Percentiles rank a stretch among this genome's conserved stretches.
phyloP scores from a whole-genome alignment of 83 land plant genomes.

The Diphasiastrum complanatum region DNA sequence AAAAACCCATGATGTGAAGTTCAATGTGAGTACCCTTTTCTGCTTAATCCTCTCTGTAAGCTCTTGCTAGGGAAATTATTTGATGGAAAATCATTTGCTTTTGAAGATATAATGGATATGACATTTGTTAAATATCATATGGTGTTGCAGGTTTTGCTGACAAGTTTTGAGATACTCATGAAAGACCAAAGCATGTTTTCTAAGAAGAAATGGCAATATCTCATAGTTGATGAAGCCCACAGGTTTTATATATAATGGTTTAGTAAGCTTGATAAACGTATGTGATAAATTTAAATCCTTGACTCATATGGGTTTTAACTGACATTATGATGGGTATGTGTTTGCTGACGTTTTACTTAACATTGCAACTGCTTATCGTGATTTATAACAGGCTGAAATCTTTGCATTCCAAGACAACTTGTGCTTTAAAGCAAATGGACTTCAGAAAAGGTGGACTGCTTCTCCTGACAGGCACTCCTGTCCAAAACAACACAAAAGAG shows the following conservation, averaged over 20 bases:
- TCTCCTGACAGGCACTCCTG: constrained; percentile 33
- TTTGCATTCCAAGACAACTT: constrained; percentile 25
- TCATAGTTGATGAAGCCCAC: constrained; percentile 36
- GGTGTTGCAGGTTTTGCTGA: constrained; percentile 24
- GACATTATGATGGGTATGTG: no score
- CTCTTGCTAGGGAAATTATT: not conserved
- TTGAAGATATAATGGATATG: not conserved
- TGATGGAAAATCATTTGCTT: not conserved
- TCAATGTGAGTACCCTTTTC: constrained; percentile 14
- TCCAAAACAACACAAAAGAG: constrained; percentile 38
- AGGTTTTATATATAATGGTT: constrained; percentile 1
- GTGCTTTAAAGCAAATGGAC: constrained; percentile 18
- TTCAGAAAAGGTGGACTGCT: constrained; percentile 31
- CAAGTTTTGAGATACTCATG: constrained; percentile 35
- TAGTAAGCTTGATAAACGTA: not conserved
- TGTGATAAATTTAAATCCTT: not conserved
- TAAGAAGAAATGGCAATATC: constrained; percentile 26
- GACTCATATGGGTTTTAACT: not conserved
- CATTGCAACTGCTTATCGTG: no score
- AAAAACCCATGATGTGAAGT: constrained; percentile 19
- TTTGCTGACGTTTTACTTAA: no score
- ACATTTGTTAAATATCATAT: not conserved
- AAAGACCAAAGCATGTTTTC: constrained; percentile 23
- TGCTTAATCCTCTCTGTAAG: not conserved
- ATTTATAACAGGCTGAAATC: constrained; percentile 22